phyloP scores from a whole-genome alignment of 495 filamentous ascomycete species.

The Penicillium lagena region DNA sequence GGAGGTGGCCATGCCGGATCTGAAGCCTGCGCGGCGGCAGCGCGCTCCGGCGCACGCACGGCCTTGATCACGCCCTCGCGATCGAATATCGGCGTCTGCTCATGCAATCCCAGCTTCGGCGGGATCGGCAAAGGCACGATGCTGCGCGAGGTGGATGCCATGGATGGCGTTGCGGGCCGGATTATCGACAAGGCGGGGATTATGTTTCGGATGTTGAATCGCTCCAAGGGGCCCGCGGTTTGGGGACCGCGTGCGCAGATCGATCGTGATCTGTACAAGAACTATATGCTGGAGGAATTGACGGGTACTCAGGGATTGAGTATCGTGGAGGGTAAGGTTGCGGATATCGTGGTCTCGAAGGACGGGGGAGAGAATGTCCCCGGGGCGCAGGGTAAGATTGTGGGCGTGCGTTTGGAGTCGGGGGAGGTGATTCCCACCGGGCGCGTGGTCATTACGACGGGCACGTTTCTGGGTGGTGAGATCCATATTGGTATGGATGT shows the following conservation, averaged over 20 bases:
- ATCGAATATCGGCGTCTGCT: slow-evolving; percentile 90
- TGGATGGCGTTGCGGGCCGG: slow-evolving; percentile 84
- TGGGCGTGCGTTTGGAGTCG: slow-evolving; percentile 80
- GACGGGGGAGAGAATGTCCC: slow-evolving; percentile 37
- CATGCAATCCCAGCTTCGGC: slow-evolving; percentile 95
- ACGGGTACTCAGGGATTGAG: slow-evolving; percentile 65
- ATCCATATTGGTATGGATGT: slow-evolving; percentile 89
- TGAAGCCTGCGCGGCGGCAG: slow-evolving; percentile 91
- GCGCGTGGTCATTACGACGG: slow-evolving; percentile 89
- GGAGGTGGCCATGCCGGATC: slow-evolving; percentile 94
- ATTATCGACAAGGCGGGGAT: slow-evolving; percentile 92
- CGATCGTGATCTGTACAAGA: slow-evolving; percentile 83
- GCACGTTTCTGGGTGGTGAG: slow-evolving; percentile 92
- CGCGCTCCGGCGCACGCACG: slow-evolving; percentile 82
- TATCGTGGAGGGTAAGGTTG: slow-evolving; percentile 80
- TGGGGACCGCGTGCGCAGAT: slow-evolving; percentile 98
- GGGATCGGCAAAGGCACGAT: slow-evolving; percentile 99
- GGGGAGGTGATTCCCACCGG: slow-evolving; percentile 77
- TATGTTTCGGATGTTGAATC: slow-evolving; percentile 84
- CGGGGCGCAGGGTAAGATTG: slow-evolving; percentile 65
- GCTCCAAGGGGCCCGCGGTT: slow-evolving; percentile 86
- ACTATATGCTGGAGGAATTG: slow-evolving; percentile 87
- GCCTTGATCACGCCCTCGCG: slow-evolving; percentile 81
- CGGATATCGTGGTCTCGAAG: slow-evolving; percentile 72
- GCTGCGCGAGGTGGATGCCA: slow-evolving; percentile 88